phyloP scores from a whole-genome alignment of 163 green algal genomes.

The Smithsoniella earleae region DNA sequence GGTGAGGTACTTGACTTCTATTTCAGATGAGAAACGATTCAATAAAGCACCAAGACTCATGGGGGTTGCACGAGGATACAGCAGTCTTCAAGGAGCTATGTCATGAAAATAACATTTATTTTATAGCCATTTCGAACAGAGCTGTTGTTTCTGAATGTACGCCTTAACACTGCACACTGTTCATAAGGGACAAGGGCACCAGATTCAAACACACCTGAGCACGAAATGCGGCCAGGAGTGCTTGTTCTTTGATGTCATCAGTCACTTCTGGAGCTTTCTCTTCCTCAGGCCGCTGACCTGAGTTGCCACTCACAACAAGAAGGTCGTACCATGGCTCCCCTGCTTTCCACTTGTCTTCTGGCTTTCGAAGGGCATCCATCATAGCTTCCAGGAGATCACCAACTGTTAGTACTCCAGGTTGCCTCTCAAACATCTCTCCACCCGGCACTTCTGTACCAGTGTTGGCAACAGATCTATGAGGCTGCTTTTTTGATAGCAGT shows the following conservation, averaged over 20 bases:
- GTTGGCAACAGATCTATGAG: too few relatives aligned
- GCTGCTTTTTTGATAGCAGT: neutral
- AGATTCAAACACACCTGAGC: neutral
- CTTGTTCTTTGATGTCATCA: neutral
- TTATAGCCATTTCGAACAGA: too few relatives aligned
- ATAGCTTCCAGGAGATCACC: conserved; percentile 7
- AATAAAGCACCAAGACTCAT: too few relatives aligned
- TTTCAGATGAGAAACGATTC: too few relatives aligned
- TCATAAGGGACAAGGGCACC: neutral
- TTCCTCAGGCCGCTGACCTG: conserved; percentile 1
- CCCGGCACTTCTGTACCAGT: neutral
- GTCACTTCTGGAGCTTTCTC: neutral
- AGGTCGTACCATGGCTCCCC: neutral
- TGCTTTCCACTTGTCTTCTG: too few relatives aligned
- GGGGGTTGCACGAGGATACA: too few relatives aligned
- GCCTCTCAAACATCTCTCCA: neutral
- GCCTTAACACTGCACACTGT: too few relatives aligned
- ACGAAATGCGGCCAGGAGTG: conserved; percentile 1
- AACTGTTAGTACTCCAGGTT: neutral
- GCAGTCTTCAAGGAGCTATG: too few relatives aligned
- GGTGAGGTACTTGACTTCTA: too few relatives aligned
- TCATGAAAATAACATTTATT: too few relatives aligned
- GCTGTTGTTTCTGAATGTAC: too few relatives aligned
- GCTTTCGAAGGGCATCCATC: conserved; percentile 22
- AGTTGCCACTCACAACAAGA: neutral